phyloP scores from a whole-genome alignment of 768 basidiomycete genomes.

The Suillus fuscotomentosus region DNA sequence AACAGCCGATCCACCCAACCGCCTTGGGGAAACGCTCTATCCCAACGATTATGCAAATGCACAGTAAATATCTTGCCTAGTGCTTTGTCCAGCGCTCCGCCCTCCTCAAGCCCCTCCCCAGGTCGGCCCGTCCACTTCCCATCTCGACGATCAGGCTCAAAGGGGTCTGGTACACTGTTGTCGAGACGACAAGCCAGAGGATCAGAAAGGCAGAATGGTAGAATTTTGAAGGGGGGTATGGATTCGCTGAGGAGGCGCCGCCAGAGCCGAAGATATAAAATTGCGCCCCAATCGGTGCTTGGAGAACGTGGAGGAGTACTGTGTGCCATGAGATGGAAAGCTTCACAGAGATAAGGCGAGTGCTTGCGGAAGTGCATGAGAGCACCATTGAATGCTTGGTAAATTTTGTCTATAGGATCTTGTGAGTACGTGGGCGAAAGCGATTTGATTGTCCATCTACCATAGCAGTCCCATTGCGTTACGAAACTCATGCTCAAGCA shows the following conservation, averaged over 20 bases:
- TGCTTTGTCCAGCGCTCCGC: constrained; percentile 59
- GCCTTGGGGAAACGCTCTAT: constrained; percentile 73
- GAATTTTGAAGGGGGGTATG: constrained; percentile 84
- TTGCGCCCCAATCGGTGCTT: constrained; percentile 92
- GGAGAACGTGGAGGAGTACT: constrained; percentile 71
- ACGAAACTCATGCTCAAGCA: constrained; percentile 96
- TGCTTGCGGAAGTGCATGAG: constrained; percentile 88
- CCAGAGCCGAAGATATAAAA: constrained; percentile 89
- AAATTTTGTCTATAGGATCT: constrained; percentile 56
- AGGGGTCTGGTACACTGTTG: constrained; percentile 92
- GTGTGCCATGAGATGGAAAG: constrained; percentile 85
- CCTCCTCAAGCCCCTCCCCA: constrained; percentile 57
- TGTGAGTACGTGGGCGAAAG: constrained; percentile 1
- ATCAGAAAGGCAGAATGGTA: constrained; percentile 95
- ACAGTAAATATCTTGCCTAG: constrained; percentile 78
- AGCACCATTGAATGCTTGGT: constrained; percentile 86
- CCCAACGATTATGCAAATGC: constrained; percentile 97
- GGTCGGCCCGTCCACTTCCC: constrained; percentile 60
- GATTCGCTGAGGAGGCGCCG: constrained; percentile 72
- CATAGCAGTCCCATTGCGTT: constrained; percentile 98
- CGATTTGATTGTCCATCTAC: constrained; percentile 37
- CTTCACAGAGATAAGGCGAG: constrained; percentile 96
- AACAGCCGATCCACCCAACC: constrained; percentile 90
- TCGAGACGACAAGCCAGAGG: constrained; percentile 87
- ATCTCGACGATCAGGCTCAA: constrained; percentile 50